Evolutionary conservation across 306 rosid genomes (phyloP).

Genomic region (Clitoria ternatea): DNA sequence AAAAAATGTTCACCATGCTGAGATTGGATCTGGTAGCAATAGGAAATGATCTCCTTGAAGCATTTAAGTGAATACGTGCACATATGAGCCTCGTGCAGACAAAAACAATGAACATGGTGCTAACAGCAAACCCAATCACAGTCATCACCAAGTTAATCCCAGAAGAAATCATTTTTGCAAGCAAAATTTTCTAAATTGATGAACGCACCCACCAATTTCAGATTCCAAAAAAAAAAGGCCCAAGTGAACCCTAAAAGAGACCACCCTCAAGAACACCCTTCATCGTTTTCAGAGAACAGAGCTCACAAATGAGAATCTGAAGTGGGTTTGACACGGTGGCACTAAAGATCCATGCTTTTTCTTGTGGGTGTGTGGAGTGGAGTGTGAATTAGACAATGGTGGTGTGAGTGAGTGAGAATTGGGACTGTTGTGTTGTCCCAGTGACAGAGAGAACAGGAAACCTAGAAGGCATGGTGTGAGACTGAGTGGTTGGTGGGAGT

Average conservation of each 20-base stretch:
- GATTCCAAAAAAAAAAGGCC: neutral
- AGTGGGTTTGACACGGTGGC: neutral
- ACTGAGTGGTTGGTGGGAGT: conserved; percentile 17
- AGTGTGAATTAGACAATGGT: conserved; percentile 11
- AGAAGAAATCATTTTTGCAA: conserved; percentile 59
- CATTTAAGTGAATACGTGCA: conserved; percentile 82
- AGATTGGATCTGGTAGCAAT: conserved; percentile 82
- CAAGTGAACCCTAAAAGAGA: neutral
- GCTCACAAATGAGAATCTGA: neutral
- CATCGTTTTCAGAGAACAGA: neutral
- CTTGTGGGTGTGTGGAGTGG: neutral
- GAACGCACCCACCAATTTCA: conserved; percentile 9
- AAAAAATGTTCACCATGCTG: conserved; percentile 42
- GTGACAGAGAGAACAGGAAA: conserved; percentile 14
- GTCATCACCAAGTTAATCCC: conserved; percentile 93
- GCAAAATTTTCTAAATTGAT: conserved; percentile 1
- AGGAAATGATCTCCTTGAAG: conserved; percentile 70
- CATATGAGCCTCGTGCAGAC: conserved; percentile 87
- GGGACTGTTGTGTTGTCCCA: conserved; percentile 19
- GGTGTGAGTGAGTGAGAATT: neutral
- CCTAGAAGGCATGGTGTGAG: conserved; percentile 39
- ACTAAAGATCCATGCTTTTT: neutral
- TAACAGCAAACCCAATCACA: conserved; percentile 90
- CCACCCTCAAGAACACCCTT: neutral
- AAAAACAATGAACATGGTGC: conserved; percentile 89